Evolutionary conservation across 257 asterid species (phyloP), one percentile per base, ranked within the genome.

Genomic region (Rhazya stricta): DNA sequence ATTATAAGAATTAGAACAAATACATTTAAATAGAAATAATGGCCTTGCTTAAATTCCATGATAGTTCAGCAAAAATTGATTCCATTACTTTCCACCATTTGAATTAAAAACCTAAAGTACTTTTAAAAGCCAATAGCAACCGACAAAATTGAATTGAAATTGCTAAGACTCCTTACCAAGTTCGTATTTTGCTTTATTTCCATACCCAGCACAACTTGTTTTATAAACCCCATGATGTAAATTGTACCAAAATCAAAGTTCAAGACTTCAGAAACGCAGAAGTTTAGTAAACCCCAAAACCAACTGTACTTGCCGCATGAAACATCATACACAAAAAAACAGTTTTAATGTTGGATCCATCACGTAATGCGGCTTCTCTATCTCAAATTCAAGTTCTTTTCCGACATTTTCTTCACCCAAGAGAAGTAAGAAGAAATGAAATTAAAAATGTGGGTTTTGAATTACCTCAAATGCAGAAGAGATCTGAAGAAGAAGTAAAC

Each of bases 401-500:
- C 71, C 73, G 41, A 67, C 67, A 48, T 76, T 67, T 12, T 67
- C 30, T 27, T 6, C 58, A 74, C 16, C 72, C 45, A 29, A 42
- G 1, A 43, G 9, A 30, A 60, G 29, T 25, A 2, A 15, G 4
- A 54, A 3, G 15, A 42, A 36, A 19, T n/a, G 37, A 54, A 39
- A 13, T 2, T 8, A 29, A 18, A 74, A n/a, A 21, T 32, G n/a
- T 19, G 56, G 79, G 43, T 32, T 29, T 13, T 56, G 23, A 27
- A 74, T 46, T 71, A 62, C 81, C 68, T 34, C 25, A 66, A 54
- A 41, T 54, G 69, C 48, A 54, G n/a, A 68, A 76, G 9, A 67
- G 79, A 76, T 76, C 79, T 76, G 69, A 53, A 36, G 74, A 61
- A 53, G 68, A 5, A 46, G 41, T 37, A 50, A 48, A 45, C 62